phyloP scores from a whole-genome alignment of 2,329 filamentous ascomycete genomes.

The Penicillium sp. region DNA sequence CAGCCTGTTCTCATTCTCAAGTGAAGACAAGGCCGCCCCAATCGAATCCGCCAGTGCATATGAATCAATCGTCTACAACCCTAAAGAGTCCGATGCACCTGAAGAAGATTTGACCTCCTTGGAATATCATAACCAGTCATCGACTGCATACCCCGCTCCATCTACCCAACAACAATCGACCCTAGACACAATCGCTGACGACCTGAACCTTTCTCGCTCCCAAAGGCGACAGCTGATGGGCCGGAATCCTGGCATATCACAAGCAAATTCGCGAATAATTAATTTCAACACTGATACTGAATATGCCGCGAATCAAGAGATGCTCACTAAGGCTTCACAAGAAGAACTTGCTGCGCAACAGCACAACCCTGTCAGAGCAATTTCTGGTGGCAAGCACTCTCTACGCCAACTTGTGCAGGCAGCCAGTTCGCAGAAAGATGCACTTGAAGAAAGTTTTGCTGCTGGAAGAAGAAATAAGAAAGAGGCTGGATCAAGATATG shows the following conservation, averaged over 20 bases:
- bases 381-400: slow-evolving; percentile 85
- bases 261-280: slow-evolving; percentile 63
- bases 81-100: slow-evolving; percentile 19
- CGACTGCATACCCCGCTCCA: slow-evolving; percentile 2
- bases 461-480: slow-evolving; percentile 72
- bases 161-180: slow-evolving; percentile 42
- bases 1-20: slow-evolving; percentile 41
- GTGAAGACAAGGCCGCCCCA: slow-evolving; percentile 20
- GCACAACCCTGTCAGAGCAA: slow-evolving; percentile 77
- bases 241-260: slow-evolving; percentile 43
- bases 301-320: slow-evolving; percentile 77
- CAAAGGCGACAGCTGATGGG: slow-evolving; percentile 83
- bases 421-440: slow-evolving; percentile 76
- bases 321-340: slow-evolving; percentile 66
- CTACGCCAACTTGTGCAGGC: slow-evolving; percentile 82
- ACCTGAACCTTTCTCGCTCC: slow-evolving; percentile 73
- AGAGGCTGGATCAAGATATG: slow-evolving; percentile 78
- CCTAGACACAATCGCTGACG: slow-evolving; percentile 67
- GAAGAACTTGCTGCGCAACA: slow-evolving; percentile 46
- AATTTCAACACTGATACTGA: slow-evolving; percentile 88
- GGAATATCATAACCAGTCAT: slow-evolving; percentile 5
- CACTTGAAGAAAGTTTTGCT: slow-evolving; percentile 88
- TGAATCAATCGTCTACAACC: slow-evolving; percentile 39
- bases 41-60: slow-evolving; percentile 28
- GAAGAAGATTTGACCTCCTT: slow-evolving; percentile 15